These are phyloP conservation scores for Coccinonectria pachysandricola DNA, from an alignment of 2,329 filamentous ascomycete species.

Conservation along the genomic window DNA sequence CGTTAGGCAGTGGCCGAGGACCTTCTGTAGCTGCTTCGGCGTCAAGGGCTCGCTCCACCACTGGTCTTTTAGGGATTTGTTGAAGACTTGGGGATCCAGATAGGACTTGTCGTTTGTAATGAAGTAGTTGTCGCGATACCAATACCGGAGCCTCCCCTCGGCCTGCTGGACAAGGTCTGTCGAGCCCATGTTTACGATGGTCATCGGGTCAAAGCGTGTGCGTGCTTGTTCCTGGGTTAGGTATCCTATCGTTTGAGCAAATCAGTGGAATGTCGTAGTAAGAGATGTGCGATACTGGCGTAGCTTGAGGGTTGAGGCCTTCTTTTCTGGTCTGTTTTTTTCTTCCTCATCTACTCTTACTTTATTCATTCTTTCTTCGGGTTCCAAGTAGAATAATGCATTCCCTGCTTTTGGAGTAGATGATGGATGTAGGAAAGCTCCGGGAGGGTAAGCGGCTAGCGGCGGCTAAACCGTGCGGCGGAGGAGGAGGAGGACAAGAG, in stretches of 20 bases:
- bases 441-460: conserved; percentile 13
- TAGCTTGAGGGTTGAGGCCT: too few species aligned
- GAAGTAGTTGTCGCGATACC: conserved; percentile 45
- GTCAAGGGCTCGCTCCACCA: conserved; percentile 51
- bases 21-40: conserved; percentile 35
- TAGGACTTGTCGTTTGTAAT: conserved; percentile 50
- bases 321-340: not conserved
- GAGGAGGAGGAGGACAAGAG: too few species aligned
- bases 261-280: too few species aligned
- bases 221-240: too few species aligned
- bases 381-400: too few species aligned
- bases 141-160: conserved; percentile 29
- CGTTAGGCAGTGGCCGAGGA: conserved; percentile 48
- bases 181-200: conserved; percentile 19
- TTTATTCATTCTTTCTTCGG: too few species aligned
- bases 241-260: too few species aligned
- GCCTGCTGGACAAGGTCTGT: conserved; percentile 16
- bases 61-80: conserved; percentile 44
- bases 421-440: conserved; percentile 12
- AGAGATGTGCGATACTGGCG: too few species aligned
- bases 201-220: too few species aligned
- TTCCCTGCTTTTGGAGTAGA: conserved; percentile 4
- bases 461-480: conserved; percentile 12
- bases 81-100: conserved; percentile 44
- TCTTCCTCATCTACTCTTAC: too few species aligned